These are phyloP conservation scores for Oryza brachyantha DNA, from an alignment of 176 grass and related monocot species.

Conservation along the genomic window DNA sequence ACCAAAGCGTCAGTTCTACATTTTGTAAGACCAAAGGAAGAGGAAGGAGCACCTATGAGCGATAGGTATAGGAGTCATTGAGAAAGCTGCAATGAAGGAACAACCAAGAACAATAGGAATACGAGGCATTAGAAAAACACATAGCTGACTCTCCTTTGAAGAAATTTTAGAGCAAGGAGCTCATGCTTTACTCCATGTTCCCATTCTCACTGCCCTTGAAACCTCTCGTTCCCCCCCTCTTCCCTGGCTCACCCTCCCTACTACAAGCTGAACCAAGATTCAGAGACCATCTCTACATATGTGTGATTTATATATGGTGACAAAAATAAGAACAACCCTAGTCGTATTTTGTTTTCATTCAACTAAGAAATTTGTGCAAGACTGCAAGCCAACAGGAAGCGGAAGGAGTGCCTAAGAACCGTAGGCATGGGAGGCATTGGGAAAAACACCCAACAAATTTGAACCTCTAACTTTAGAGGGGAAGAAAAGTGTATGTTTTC, in stretches of 20 bases:
- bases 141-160: background rate
- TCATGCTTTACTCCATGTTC: background rate
- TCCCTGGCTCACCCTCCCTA: background rate
- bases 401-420: slow-evolving; percentile 3
- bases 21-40: background rate
- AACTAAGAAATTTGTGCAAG: background rate
- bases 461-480: background rate
- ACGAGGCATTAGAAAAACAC: slow-evolving; percentile 11
- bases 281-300: background rate
- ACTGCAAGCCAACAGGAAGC: background rate
- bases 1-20: too few species aligned
- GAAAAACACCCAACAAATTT: background rate
- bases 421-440: background rate
- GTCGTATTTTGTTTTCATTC: background rate
- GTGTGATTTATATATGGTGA: background rate
- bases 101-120: too few species aligned
- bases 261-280: background rate
- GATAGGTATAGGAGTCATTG: background rate
- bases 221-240: background rate
- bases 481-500: background rate
- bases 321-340: background rate
- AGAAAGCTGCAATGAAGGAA: too few species aligned
- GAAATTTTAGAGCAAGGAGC: background rate
- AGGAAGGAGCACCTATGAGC: background rate
- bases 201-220: background rate